These are phyloP conservation scores for Tolypocladium tropicale DNA, from an alignment of 2,329 filamentous ascomycete genomes.

Conservation along the genomic window DNA sequence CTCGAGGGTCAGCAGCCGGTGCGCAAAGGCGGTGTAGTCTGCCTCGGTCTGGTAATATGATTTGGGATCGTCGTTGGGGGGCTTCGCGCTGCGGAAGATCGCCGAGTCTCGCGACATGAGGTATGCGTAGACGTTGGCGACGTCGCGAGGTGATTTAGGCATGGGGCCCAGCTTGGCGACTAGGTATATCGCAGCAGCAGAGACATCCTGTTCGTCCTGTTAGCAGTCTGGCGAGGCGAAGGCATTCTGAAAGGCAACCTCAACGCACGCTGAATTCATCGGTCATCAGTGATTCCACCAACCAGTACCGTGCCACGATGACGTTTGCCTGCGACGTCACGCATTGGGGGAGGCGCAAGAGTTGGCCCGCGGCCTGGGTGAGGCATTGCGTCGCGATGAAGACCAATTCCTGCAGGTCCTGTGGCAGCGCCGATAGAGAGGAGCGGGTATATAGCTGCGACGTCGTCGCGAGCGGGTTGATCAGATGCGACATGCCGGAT, in stretches of 20 bases:
- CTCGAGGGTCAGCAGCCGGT: constrained; percentile 62
- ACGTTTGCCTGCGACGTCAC: constrained; percentile 79
- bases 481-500: constrained; percentile 45
- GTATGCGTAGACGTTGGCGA: constrained; percentile 79
- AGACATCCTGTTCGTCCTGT: constrained; percentile 52
- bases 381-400: constrained; percentile 63
- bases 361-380: constrained; percentile 67
- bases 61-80: constrained; percentile 30
- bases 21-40: constrained; percentile 55
- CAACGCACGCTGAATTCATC: constrained; percentile 45
- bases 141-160: constrained; percentile 66
- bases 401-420: constrained; percentile 60
- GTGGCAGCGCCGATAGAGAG: constrained; percentile 48
- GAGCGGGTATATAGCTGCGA: constrained; percentile 53
- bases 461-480: constrained; percentile 63
- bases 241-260: too few relatives aligned
- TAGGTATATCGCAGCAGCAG: constrained; percentile 72
- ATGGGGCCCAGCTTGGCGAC: constrained; percentile 71
- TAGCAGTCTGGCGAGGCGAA: background rate
- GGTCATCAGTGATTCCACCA: constrained; percentile 44
- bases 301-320: constrained; percentile 71
- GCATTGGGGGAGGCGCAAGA: constrained; percentile 77
- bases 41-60: constrained; percentile 64
- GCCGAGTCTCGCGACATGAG: constrained; percentile 55
- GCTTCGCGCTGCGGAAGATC: constrained; percentile 33